Conservation (phyloP, 768 basidiomycete genomes). For the Calocera cornea region DNA sequence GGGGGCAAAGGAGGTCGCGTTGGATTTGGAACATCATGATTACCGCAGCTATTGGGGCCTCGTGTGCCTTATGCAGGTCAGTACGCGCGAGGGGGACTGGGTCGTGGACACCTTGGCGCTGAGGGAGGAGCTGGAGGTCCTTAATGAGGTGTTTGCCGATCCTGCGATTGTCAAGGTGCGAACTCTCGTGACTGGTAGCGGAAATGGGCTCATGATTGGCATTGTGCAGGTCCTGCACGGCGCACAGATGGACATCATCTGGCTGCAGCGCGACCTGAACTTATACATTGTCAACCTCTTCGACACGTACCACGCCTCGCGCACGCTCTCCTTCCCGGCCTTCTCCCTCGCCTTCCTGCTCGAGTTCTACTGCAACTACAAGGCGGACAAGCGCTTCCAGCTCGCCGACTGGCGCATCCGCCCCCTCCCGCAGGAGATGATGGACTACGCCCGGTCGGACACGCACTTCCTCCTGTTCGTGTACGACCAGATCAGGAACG, state of each 20-base stretch:
- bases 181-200: neutral
- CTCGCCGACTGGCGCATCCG: constrained; percentile 95
- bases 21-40: constrained; percentile 91
- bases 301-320: constrained; percentile 92
- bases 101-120: constrained; percentile 71
- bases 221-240: constrained; percentile 95
- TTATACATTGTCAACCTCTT: constrained; percentile 92
- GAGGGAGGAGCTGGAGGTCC: constrained; percentile 53
- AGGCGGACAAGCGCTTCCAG: constrained; percentile 90
- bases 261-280: constrained; percentile 94
- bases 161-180: constrained; percentile 72
- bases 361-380: constrained; percentile 78
- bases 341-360: constrained; percentile 76
- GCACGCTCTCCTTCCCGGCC: constrained; percentile 64
- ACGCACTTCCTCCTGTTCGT: constrained; percentile 90
- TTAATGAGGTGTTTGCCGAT: constrained; percentile 78
- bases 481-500: constrained; percentile 81
- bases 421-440: constrained; percentile 82
- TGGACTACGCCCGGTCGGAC: constrained; percentile 85
- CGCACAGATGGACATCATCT: constrained; percentile 83
- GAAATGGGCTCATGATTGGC: neutral
- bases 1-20: constrained; percentile 60
- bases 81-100: constrained; percentile 71
- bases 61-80: constrained; percentile 86
- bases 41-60: constrained; percentile 77